These are phyloP conservation scores for Santalum album DNA, from an alignment of 164 flowering plant genomes.

Conservation along the genomic window DNA sequence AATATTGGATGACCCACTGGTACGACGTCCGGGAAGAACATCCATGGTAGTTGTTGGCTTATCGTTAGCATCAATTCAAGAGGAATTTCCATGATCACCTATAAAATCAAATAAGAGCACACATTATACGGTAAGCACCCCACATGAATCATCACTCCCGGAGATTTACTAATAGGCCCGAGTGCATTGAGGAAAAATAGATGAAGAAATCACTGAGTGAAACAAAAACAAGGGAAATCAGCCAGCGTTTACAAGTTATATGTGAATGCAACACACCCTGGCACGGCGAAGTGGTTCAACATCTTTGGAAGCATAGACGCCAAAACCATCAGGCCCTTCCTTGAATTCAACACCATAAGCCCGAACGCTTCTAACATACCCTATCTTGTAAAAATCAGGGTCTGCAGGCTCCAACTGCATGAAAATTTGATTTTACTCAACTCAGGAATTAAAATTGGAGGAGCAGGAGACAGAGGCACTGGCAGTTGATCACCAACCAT, in stretches of 20 bases:
- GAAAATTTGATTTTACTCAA: not conserved
- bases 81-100: slow-evolving; percentile 97
- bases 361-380: slow-evolving; percentile 68
- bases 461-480: not conserved
- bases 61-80: slow-evolving; percentile 86
- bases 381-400: slow-evolving; percentile 94
- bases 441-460: not conserved
- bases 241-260: too few relatives aligned
- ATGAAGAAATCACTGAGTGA: not conserved
- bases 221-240: not conserved
- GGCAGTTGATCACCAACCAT: too few relatives aligned
- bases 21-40: slow-evolving; percentile 89
- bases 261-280: slow-evolving; percentile 37
- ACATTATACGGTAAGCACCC: too few relatives aligned
- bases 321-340: slow-evolving; percentile 97
- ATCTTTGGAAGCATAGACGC: slow-evolving; percentile 88
- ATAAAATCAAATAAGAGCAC: slow-evolving; percentile 8
- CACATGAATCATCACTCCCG: too few relatives aligned
- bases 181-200: not conserved
- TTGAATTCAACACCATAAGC: slow-evolving; percentile 87
- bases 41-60: slow-evolving; percentile 92
- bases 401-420: slow-evolving; percentile 76
- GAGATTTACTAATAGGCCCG: too few relatives aligned
- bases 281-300: slow-evolving; percentile 81
- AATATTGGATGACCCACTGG: slow-evolving; percentile 96